Evolutionary conservation across 768 basidiomycete genomes (phyloP).

Genomic region (Xerocomus potaroensis): DNA sequence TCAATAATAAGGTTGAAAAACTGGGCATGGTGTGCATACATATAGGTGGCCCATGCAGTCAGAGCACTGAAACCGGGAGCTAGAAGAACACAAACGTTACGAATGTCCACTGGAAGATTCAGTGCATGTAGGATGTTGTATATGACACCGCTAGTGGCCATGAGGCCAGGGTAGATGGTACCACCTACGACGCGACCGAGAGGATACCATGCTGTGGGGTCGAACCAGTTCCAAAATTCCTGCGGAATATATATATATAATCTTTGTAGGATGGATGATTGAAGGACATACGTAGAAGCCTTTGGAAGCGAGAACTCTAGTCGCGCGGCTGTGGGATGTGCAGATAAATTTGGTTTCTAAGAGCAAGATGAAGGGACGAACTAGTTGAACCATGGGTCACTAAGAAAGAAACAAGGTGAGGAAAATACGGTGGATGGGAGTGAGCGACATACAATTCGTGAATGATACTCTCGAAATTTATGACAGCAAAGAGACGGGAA

Average conservation of each 20-base stretch:
- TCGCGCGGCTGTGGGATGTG: slow-evolving; percentile 68
- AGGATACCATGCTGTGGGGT: slow-evolving; percentile 99
- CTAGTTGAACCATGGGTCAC: slow-evolving; percentile 99
- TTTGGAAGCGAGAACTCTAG: slow-evolving; percentile 81
- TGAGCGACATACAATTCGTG: slow-evolving; percentile 85
- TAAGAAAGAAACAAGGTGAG: slow-evolving; percentile 28
- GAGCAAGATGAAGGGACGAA: slow-evolving; percentile 39
- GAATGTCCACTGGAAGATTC: slow-evolving; percentile 94
- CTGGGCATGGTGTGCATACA: slow-evolving; percentile 46
- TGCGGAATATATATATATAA: too few species aligned
- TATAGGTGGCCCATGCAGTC: slow-evolving; percentile 95
- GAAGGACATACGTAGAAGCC: slow-evolving; percentile 85
- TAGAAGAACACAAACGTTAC: slow-evolving; percentile 93
- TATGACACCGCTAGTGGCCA: slow-evolving; percentile 97
- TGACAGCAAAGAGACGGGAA: slow-evolving; percentile 93
- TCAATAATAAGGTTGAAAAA: not conserved
- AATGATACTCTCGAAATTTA: slow-evolving; percentile 98
- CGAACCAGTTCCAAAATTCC: slow-evolving; percentile 99
- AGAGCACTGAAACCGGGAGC: slow-evolving; percentile 96
- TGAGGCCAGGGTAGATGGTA: slow-evolving; percentile 96
- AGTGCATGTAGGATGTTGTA: slow-evolving; percentile 85
- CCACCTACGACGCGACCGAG: slow-evolving; percentile 97
- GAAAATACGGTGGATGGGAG: not conserved
- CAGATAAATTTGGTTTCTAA: not conserved
- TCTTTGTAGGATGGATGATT: not conserved